Evolutionary conservation across 2,329 filamentous ascomycete genomes (phyloP).

Genomic region (Xylaria digitata): DNA sequence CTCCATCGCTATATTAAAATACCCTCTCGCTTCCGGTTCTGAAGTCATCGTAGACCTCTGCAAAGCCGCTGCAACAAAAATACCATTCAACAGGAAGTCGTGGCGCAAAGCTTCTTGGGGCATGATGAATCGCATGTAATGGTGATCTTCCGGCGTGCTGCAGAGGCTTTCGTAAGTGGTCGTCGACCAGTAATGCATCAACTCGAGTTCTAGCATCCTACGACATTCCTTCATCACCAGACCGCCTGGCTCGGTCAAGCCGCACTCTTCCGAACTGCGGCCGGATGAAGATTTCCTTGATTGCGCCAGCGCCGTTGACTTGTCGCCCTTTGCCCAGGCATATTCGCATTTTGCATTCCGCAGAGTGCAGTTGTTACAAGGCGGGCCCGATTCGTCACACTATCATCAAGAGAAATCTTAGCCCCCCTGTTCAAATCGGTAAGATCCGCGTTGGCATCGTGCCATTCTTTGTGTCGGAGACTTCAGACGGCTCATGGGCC

Average conservation of each 20-base stretch:
- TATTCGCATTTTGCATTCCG: constrained; percentile 48
- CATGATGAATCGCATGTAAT: constrained; percentile 51
- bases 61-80: constrained; percentile 52
- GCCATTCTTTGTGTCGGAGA: not conserved
- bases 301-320: constrained; percentile 10
- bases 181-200: constrained; percentile 64
- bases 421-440: constrained; percentile 21
- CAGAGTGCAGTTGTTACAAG: constrained; percentile 47
- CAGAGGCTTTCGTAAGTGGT: constrained; percentile 56
- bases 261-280: constrained; percentile 13
- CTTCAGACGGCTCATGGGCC: not conserved
- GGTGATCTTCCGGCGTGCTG: constrained; percentile 53
- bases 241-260: constrained; percentile 22
- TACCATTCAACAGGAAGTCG: constrained; percentile 54
- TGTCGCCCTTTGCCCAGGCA: constrained; percentile 37
- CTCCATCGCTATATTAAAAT: constrained; percentile 50
- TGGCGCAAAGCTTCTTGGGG: constrained; percentile 53
- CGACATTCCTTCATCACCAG: constrained; percentile 38
- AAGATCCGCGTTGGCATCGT: constrained; percentile 8
- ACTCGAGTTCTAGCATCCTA: constrained; percentile 57
- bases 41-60: constrained; percentile 47
- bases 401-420: constrained; percentile 31
- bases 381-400: constrained; percentile 47
- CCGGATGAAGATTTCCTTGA: constrained; percentile 26
- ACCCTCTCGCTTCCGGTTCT: constrained; percentile 40